A percentile compares a stretch with the other conserved stretches of the same genome.
These are phyloP conservation scores for Bromus sterilis DNA, from an alignment of 176 grass and related monocot genomes.

Conservation along the genomic window DNA sequence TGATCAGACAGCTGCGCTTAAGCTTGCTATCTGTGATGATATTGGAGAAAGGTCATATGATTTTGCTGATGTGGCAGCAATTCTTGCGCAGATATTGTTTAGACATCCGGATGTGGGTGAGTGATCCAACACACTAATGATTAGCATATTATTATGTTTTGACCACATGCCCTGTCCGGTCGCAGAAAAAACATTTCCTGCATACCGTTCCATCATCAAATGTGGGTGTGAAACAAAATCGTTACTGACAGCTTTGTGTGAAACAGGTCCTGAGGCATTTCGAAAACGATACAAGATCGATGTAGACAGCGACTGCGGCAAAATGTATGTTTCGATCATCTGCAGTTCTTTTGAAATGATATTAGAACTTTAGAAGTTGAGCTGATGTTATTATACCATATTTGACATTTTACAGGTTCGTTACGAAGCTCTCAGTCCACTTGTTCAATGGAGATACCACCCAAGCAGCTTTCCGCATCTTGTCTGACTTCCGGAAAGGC, in stretches of 20 bases:
- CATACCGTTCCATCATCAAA: neutral
- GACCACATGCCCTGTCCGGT: neutral
- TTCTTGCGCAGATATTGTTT: slow-evolving; percentile 78
- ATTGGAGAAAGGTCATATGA: slow-evolving; percentile 97
- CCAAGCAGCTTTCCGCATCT: slow-evolving; percentile 76
- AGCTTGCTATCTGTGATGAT: slow-evolving; percentile 97
- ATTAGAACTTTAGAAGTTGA: neutral
- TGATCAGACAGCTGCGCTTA: slow-evolving; percentile 88
- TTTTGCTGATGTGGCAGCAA: slow-evolving; percentile 64
- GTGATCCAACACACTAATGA: slow-evolving; percentile 14
- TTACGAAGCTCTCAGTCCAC: slow-evolving; percentile 69
- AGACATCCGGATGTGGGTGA: slow-evolving; percentile 67
- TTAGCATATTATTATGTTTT: slow-evolving; percentile 2
- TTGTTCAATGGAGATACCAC: slow-evolving; percentile 78
- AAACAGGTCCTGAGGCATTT: slow-evolving; percentile 67
- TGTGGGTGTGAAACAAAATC: neutral
- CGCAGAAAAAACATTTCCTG: neutral
- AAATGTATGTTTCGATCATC: slow-evolving; percentile 40
- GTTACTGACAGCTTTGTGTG: neutral
- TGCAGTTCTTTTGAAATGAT: slow-evolving; percentile 5
- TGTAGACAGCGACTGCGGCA: slow-evolving; percentile 59
- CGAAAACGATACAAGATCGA: slow-evolving; percentile 70
- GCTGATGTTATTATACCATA: neutral
- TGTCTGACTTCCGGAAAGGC: slow-evolving; percentile 86
- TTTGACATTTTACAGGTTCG: slow-evolving; percentile 55